phyloP scores from a whole-genome alignment of 257 asterid species.

The Haberlea rhodopensis region DNA sequence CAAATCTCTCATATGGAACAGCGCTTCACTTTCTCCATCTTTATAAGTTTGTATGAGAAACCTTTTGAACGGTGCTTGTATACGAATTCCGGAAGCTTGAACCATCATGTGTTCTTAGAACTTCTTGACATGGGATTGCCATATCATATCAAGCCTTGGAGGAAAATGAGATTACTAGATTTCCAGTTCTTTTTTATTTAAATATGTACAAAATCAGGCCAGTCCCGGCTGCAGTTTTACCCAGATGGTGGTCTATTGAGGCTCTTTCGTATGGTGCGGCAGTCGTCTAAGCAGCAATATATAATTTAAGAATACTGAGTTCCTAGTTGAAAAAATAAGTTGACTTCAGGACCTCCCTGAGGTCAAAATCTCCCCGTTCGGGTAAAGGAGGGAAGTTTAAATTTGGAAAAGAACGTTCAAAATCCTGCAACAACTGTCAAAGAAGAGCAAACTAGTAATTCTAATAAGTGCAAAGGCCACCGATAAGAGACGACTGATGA shows the following conservation, averaged over 20 bases:
- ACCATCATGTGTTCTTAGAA: not conserved
- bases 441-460: constrained; percentile 3
- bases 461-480: not conserved
- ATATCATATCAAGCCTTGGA: not conserved
- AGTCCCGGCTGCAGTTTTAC: not conserved
- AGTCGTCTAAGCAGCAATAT: not conserved
- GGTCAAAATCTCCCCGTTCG: constrained; percentile 83
- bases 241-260: not conserved
- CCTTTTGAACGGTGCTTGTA: not conserved
- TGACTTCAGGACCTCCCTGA: constrained; percentile 75
- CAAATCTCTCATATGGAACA: constrained; percentile 22
- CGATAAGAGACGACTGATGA: not conserved
- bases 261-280: not conserved
- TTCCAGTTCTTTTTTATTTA: not conserved
- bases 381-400: constrained; percentile 80
- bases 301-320: too few relatives aligned
- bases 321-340: constrained; percentile 90
- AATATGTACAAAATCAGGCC: not conserved
- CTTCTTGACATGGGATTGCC: not conserved
- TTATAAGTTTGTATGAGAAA: not conserved
- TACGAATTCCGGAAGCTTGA: not conserved
- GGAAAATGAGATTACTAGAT: not conserved
- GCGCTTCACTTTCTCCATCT: constrained; percentile 6
- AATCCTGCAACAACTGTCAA: constrained; percentile 65
- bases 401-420: constrained; percentile 63